These are phyloP conservation scores for Groenewaldozyma tartarivorans DNA, from an alignment of 805 yeast species.

Conservation along the genomic window DNA sequence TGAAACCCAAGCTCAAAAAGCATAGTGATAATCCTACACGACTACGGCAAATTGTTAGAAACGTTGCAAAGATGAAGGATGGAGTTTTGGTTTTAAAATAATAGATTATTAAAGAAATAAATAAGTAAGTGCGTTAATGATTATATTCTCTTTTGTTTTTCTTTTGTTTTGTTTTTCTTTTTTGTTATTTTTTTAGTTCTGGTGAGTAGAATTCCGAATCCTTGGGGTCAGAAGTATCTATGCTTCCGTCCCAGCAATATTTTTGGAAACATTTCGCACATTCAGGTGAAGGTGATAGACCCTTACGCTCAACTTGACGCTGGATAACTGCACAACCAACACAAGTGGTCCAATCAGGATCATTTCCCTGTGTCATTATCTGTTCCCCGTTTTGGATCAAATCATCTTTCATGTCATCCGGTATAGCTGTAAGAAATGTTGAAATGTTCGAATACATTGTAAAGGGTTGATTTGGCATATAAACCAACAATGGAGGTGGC, in stretches of 20 bases:
- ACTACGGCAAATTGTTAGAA: conserved; percentile 49
- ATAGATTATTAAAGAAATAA: neutral
- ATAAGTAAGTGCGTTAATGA: neutral
- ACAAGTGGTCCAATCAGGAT: conserved; percentile 63
- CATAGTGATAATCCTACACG: conserved; percentile 56
- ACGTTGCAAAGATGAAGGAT: conserved; percentile 44
- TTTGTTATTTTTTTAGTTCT: conserved; percentile 1
- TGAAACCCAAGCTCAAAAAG: conserved; percentile 52
- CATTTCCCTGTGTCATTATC: conserved; percentile 61
- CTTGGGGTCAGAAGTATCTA: conserved; percentile 4
- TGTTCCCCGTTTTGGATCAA: conserved; percentile 74
- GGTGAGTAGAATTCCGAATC: conserved; percentile 9
- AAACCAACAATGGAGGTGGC: conserved; percentile 67
- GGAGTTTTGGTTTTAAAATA: conserved; percentile 26
- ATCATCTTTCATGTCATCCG: conserved; percentile 44
- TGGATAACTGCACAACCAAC: conserved; percentile 79
- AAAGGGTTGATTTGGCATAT: conserved; percentile 64
- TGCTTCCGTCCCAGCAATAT: conserved; percentile 70
- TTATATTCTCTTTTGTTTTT: conserved; percentile 1
- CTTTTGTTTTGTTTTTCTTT: conserved; percentile 6
- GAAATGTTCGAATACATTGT: conserved; percentile 58
- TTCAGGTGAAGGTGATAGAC: conserved; percentile 51
- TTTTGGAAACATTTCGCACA: conserved; percentile 62
- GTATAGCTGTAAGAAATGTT: conserved; percentile 59
- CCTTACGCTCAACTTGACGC: conserved; percentile 67